Evolutionary conservation across 495 filamentous ascomycete species (phyloP), one percentile per base, ranked within the genome.

Genomic region (Neohortaea acidophila): DNA sequence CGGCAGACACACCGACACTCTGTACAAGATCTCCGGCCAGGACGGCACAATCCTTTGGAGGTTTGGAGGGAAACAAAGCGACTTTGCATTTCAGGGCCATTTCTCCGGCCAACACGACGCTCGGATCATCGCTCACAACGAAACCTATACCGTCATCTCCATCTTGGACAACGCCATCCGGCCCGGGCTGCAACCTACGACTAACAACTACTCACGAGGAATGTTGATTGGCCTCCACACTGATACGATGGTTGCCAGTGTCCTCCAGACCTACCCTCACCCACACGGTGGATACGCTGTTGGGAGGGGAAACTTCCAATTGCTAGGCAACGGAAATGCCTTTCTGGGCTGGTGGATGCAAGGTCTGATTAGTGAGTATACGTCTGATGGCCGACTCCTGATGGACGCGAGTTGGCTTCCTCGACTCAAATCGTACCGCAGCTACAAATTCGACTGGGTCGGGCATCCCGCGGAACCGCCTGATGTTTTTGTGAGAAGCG

Each of bases 11-110:
- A 32, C 28, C 3, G 28, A 32, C 20, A 26, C 41, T 19, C 14
- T 38, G 11, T 45, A 44, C 24, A 22, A 40, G n/a, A 30, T 44
- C 41, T n/a, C 21, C 26, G 22, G n/a, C 22, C n/a, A 24, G 22
- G 42, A 44, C 36, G 38, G 41, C 1, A 21, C 23, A 22, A 35
- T 41, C 17, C 39, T 49, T 8, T 49, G 45, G 45, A 21, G 32
- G 3, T 29, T 49, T 18, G 41, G 35, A 18, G 41, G 41, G 18
- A 2, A 15, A 14, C 8, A 18, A 19, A 33, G 19, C 33, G 39
- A 32, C 21, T 15, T 31, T 33, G 14, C 19, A 26, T 8, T 20
- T 18, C n/a, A 31, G 19, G 32, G 21, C 44, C 18, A 19, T 36
- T 36, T 36, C 33, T 20, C 33, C 4, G 11, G 33, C 7, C 33